Evolutionary conservation across 768 basidiomycete species (phyloP).

Genomic region (Lactarius evosmus): DNA sequence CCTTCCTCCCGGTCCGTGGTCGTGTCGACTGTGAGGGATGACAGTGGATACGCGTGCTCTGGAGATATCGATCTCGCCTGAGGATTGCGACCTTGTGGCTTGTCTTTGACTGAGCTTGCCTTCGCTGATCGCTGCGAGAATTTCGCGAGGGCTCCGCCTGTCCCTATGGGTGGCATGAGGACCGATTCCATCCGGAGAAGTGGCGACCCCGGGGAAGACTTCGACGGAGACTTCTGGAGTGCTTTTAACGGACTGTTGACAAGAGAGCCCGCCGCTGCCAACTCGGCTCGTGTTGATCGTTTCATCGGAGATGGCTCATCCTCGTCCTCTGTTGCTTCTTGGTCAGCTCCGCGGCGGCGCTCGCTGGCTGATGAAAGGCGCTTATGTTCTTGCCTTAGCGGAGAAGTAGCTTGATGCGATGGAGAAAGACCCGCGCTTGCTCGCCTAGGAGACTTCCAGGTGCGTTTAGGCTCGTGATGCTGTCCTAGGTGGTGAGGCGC

Average conservation of each 20-base stretch:
- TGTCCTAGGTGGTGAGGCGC: background rate
- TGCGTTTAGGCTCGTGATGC: background rate
- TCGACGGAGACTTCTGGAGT: constrained; percentile 20
- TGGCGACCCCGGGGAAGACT: constrained; percentile 4
- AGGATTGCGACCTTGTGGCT: constrained; percentile 2
- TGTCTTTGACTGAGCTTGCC: constrained; percentile 16
- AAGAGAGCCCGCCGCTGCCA: background rate
- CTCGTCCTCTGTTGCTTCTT: constrained; percentile 8
- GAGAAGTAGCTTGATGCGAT: background rate
- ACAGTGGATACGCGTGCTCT: background rate
- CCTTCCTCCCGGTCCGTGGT: constrained; percentile 23
- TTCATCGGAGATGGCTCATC: constrained; percentile 16
- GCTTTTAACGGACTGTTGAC: background rate
- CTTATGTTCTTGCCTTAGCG: background rate
- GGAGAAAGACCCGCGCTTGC: background rate
- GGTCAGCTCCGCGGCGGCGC: constrained; percentile 6
- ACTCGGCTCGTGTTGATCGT: constrained; percentile 14
- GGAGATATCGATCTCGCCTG: background rate
- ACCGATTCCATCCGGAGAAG: constrained; percentile 20
- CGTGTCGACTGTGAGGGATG: constrained; percentile 28
- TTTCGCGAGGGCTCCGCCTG: constrained; percentile 1
- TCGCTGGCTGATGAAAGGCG: background rate
- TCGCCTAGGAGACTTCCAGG: constrained; percentile 1
- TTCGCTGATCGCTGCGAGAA: constrained; percentile 12
- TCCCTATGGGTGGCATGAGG: constrained; percentile 24